These are phyloP conservation scores for Leishmania lainsoni DNA, from an alignment of 208 protist genomes.

Conservation along the genomic window DNA sequence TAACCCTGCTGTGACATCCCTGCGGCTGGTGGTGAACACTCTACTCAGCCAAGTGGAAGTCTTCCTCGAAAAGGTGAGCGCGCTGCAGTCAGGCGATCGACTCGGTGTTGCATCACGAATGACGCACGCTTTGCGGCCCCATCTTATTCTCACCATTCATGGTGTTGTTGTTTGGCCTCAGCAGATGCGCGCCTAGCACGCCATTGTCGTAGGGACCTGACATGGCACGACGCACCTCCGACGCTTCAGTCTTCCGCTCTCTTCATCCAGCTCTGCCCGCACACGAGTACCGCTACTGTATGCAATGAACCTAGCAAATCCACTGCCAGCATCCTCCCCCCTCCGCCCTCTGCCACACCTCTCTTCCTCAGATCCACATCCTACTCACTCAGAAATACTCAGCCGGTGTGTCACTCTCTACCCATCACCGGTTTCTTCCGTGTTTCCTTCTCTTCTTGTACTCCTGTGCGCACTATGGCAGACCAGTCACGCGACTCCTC, in stretches of 20 bases:
- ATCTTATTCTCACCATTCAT: not conserved
- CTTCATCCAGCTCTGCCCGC: not conserved
- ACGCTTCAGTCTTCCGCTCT: not conserved
- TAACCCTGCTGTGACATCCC: not conserved
- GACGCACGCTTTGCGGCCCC: not conserved
- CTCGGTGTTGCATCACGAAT: not conserved
- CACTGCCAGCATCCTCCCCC: not conserved
- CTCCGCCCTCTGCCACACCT: not conserved
- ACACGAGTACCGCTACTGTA: not conserved
- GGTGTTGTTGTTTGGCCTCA: not conserved
- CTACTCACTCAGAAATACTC: slow-evolving; percentile 1
- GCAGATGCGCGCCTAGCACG: not conserved
- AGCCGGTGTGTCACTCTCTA: not conserved
- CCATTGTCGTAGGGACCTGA: not conserved
- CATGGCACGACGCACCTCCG: not conserved
- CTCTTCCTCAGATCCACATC: not conserved
- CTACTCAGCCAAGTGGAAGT: not conserved
- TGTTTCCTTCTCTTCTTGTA: not conserved
- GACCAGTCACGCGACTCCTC: slow-evolving; percentile 27
- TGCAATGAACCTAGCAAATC: not conserved
- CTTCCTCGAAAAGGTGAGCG: not conserved
- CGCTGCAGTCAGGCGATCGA: not conserved
- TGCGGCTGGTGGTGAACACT: not conserved
- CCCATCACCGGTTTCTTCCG: not conserved
- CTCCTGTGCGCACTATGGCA: slow-evolving; percentile 10